Evolutionary conservation across 306 rosid genomes (phyloP).

Genomic region (Gastrolobium villosum): DNA sequence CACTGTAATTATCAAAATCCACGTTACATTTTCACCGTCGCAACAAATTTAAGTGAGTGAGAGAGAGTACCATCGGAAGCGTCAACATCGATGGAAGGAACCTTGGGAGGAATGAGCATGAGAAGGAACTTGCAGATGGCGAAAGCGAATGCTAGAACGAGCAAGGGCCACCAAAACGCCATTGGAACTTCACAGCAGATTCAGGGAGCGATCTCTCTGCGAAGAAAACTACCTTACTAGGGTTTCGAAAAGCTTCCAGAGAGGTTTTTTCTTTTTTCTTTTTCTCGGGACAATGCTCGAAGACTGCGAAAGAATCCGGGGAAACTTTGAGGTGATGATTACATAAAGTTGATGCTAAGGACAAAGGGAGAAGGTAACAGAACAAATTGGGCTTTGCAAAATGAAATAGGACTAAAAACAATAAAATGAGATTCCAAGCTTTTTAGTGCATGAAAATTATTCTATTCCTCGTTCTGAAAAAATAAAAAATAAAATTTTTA

Average conservation of each 20-base stretch:
- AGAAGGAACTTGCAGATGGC: conserved; percentile 84
- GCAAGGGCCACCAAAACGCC: conserved; percentile 91
- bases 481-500: too few relatives aligned
- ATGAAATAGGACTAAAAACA: background rate
- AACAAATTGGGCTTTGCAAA: conserved; percentile 52
- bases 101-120: conserved; percentile 90
- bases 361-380: conserved; percentile 18
- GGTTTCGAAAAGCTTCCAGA: conserved; percentile 46
- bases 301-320: conserved; percentile 36
- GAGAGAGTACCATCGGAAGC: conserved; percentile 79
- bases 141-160: conserved; percentile 83
- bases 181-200: conserved; percentile 50
- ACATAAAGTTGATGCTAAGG: background rate
- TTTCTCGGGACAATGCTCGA: conserved; percentile 11
- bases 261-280: background rate
- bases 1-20: conserved; percentile 64
- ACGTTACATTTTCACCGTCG: conserved; percentile 32
- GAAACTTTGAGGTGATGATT: conserved; percentile 25
- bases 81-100: conserved; percentile 91
- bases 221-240: conserved; percentile 38
- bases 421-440: background rate
- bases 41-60: conserved; percentile 7
- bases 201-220: conserved; percentile 3
- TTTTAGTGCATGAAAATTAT: too few relatives aligned
- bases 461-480: too few relatives aligned